Conservation (phyloP, 1,139 yeast genomes). For the Nakaseomyces delphensis region DNA sequence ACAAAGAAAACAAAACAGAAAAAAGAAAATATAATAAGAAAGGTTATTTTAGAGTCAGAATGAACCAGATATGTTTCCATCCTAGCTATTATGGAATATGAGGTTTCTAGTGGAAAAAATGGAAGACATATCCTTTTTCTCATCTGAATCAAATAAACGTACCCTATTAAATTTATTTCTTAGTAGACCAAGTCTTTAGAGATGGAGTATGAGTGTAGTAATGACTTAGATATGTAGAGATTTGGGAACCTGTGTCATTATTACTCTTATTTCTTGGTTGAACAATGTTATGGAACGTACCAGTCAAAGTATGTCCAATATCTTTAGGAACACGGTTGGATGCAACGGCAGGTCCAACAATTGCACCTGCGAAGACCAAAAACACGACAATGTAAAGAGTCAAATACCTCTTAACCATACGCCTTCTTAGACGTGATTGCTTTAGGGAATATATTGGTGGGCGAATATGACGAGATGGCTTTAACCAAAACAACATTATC, state of each 20-base stretch:
- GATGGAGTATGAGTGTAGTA: constrained; percentile 49
- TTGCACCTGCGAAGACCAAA: constrained; percentile 59
- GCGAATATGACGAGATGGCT: constrained; percentile 95
- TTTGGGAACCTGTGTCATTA: constrained; percentile 68
- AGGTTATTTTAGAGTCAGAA: no score
- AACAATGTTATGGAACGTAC: constrained; percentile 61
- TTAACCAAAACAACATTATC: constrained; percentile 96
- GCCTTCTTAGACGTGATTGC: constrained; percentile 94
- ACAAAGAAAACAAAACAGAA: background rate
- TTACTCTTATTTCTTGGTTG: constrained; percentile 78
- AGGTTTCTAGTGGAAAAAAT: background rate
- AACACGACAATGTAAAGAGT: constrained; percentile 67
- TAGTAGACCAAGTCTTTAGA: constrained; percentile 52
- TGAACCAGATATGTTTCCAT: background rate
- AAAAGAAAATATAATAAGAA: background rate
- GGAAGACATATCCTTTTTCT: background rate
- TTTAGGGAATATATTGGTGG: constrained; percentile 97
- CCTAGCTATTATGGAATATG: background rate
- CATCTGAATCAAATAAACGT: no score
- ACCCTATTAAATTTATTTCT: constrained; percentile 37
- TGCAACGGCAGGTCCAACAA: constrained; percentile 89
- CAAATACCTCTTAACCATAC: constrained; percentile 95
- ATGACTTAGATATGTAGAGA: constrained; percentile 44
- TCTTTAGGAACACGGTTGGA: constrained; percentile 36
- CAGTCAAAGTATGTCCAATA: constrained; percentile 36